A percentile compares a stretch with the other conserved stretches of the same genome.
Evolutionary conservation across 2,329 filamentous ascomycete genomes (phyloP).

Genomic region (Claviceps paspali): DNA sequence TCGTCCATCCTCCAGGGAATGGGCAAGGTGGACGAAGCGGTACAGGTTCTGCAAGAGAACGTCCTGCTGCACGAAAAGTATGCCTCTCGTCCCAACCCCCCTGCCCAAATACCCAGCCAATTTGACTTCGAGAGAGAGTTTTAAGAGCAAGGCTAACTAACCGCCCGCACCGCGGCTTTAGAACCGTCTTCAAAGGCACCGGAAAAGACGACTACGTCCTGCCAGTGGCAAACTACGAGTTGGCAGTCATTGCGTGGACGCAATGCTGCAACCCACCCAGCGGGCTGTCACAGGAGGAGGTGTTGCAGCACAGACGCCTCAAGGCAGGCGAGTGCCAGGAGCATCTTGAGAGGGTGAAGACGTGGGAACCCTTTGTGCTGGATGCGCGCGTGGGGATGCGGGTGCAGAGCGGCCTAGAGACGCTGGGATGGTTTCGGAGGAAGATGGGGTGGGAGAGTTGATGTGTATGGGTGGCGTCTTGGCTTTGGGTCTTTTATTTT

Average conservation of each 20-base stretch:
- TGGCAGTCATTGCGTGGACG: constrained; percentile 67
- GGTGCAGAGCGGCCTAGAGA: constrained; percentile 53
- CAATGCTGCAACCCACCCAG: constrained; percentile 35
- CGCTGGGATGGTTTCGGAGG: constrained; percentile 38
- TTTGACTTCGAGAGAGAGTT: too few species aligned
- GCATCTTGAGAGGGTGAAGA: constrained; percentile 50
- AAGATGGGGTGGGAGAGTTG: constrained; percentile 23
- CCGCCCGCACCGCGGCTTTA: constrained; percentile 11
- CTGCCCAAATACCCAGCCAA: too few species aligned
- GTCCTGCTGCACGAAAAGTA: constrained; percentile 51
- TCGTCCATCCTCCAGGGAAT: constrained; percentile 51
- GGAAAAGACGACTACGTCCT: constrained; percentile 54
- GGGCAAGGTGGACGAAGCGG: constrained; percentile 48
- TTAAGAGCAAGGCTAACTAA: background rate
- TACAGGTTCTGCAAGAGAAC: constrained; percentile 43
- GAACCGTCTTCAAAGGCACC: constrained; percentile 39
- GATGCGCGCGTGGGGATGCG: constrained; percentile 63
- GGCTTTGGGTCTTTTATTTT: background rate
- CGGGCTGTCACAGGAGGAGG: constrained; percentile 15
- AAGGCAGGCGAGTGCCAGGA: constrained; percentile 46
- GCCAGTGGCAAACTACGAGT: constrained; percentile 72
- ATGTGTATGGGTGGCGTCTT: background rate
- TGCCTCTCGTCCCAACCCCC: too few species aligned
- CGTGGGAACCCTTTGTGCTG: constrained; percentile 57
- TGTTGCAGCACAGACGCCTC: constrained; percentile 23